A percentile compares a stretch with the other conserved stretches of the same genome.
phyloP scores from a whole-genome alignment of 345 rosid genomes.

The Aurinia saxatilis region DNA sequence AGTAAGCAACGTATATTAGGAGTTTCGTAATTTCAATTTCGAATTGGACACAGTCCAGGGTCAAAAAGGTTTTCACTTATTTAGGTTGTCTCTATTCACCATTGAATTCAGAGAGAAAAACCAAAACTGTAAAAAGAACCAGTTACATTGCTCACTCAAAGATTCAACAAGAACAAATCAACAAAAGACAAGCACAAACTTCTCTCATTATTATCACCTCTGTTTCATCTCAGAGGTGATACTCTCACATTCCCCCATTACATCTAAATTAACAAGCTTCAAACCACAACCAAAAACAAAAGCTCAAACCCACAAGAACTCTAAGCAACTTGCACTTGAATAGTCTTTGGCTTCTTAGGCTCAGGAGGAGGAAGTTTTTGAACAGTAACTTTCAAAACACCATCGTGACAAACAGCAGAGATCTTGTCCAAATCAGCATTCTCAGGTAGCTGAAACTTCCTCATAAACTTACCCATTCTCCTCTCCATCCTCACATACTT shows the following conservation, averaged over 20 bases:
- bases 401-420: slow-evolving; percentile 61
- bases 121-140: too few relatives aligned
- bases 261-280: not conserved
- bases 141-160: too few relatives aligned
- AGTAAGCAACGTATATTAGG: too few relatives aligned
- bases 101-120: too few relatives aligned
- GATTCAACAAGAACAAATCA: too few relatives aligned
- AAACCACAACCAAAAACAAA: not conserved
- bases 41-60: too few relatives aligned
- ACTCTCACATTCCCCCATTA: not conserved
- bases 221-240: not conserved
- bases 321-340: slow-evolving; percentile 67
- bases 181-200: too few relatives aligned
- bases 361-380: slow-evolving; percentile 78
- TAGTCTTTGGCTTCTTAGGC: slow-evolving; percentile 62
- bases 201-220: too few relatives aligned
- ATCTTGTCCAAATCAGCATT: slow-evolving; percentile 56
- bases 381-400: slow-evolving; percentile 68
- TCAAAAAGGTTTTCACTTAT: too few relatives aligned
- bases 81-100: too few relatives aligned
- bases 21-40: too few relatives aligned
- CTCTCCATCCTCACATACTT: slow-evolving; percentile 82
- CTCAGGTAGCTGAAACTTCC: slow-evolving; percentile 66
- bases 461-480: slow-evolving; percentile 64
- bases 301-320: not conserved